Conservation (phyloP, 2,329 filamentous ascomycete genomes). For the Malbranchea cinnamomea region DNA sequence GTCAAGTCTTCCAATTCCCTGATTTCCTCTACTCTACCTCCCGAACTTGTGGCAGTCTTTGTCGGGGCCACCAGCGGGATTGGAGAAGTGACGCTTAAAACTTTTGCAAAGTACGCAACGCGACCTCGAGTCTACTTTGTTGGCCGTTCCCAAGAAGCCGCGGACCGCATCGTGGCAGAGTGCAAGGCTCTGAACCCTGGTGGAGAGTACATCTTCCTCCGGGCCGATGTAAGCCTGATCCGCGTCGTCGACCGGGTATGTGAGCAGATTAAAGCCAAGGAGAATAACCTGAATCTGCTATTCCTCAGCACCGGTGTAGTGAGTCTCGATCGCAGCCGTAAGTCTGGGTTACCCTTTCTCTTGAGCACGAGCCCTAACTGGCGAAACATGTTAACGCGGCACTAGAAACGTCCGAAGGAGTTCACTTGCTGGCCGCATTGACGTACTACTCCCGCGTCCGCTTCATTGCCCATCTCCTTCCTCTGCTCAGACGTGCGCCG, state of each 20-base stretch:
- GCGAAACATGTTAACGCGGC: too few relatives aligned
- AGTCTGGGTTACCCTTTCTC: too few relatives aligned
- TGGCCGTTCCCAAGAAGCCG: constrained; percentile 26
- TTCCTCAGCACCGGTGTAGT: too few relatives aligned
- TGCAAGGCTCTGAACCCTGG: constrained; percentile 17
- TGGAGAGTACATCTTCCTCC: constrained; percentile 15
- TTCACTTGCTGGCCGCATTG: constrained; percentile 17
- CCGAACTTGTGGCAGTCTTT: too few relatives aligned
- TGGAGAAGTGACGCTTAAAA: constrained; percentile 33
- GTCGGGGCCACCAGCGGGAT: constrained; percentile 40
- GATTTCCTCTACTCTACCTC: too few relatives aligned
- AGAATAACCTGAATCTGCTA: constrained; percentile 24
- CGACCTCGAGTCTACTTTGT: constrained; percentile 38
- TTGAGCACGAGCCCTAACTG: too few relatives aligned
- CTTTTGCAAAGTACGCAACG: constrained; percentile 28
- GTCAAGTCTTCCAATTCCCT: too few relatives aligned
- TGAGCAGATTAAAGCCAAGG: constrained; percentile 14
- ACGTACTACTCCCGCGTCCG: constrained; percentile 22
- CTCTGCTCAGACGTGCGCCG: too few relatives aligned
- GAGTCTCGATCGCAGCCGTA: too few relatives aligned
- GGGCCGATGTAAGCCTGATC: constrained; percentile 23
- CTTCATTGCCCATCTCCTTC: constrained; percentile 20
- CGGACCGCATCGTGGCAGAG: constrained; percentile 29
- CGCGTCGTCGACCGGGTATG: constrained; percentile 20
- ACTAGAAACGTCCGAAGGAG: constrained; percentile 19